Conservation (phyloP, 352 stramenopile genomes). For the Phytophthora pini region DNA sequence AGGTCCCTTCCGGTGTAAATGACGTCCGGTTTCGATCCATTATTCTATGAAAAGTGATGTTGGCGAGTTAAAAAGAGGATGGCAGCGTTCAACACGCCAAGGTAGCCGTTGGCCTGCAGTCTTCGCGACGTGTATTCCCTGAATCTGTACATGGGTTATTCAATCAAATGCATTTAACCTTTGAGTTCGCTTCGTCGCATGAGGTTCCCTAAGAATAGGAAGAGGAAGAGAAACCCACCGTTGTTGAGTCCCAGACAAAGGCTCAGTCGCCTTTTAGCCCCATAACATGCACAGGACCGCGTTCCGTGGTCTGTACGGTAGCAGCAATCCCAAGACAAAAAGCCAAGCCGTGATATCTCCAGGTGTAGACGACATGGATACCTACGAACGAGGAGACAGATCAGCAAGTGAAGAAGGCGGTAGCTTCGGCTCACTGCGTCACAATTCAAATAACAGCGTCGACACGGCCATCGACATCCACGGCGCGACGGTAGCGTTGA, state of each 20-base stretch:
- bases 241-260: neutral
- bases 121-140: conserved; percentile 2
- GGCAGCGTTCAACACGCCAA: neutral
- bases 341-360: conserved; percentile 59
- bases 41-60: conserved; percentile 22
- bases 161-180: conserved; percentile 2
- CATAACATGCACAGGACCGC: conserved; percentile 48
- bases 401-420: conserved; percentile 33
- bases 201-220: conserved; percentile 30
- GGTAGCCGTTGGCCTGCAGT: neutral
- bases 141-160: conserved; percentile 8
- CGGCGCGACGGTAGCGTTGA: conserved; percentile 29
- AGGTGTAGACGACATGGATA: conserved; percentile 46
- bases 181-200: conserved; percentile 14
- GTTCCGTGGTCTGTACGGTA: conserved; percentile 51
- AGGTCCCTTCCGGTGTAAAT: conserved; percentile 24
- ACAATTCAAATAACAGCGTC: conserved; percentile 12
- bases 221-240: conserved; percentile 18
- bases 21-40: neutral
- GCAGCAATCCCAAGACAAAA: conserved; percentile 47
- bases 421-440: conserved; percentile 23
- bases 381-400: conserved; percentile 31
- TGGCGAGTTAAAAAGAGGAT: neutral
- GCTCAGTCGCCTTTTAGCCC: neutral
- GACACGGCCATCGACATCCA: conserved; percentile 12